Evolutionary conservation across 352 stramenopile species (phyloP).

Genomic region (Thalassiosira livingstoniorum): DNA sequence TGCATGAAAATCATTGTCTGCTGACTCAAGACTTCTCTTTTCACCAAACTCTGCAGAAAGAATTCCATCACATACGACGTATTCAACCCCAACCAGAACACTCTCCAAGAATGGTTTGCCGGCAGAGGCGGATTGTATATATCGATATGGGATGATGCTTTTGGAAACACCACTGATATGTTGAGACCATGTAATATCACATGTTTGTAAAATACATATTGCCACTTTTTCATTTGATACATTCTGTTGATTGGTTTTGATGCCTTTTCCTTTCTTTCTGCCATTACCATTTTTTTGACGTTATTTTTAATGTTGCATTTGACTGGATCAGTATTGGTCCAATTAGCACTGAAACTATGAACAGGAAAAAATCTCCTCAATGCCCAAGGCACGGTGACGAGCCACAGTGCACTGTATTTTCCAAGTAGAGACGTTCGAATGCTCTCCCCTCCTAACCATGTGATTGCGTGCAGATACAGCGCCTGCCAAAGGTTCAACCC

Average conservation of each 20-base stretch:
- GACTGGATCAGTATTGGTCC: constrained; percentile 43
- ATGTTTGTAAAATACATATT: constrained; percentile 89
- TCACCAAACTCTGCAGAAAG: constrained; percentile 86
- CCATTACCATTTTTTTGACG: background rate
- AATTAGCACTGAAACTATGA: constrained; percentile 84
- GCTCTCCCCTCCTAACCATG: constrained; percentile 1
- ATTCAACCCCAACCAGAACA: constrained; percentile 85
- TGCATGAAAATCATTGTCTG: constrained; percentile 74
- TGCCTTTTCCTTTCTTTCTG: background rate
- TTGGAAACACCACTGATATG: constrained; percentile 66
- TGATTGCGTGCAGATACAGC: constrained; percentile 74
- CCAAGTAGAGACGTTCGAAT: background rate
- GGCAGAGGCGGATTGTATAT: constrained; percentile 10
- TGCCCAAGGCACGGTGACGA: constrained; percentile 77
- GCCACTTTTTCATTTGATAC: constrained; percentile 86
- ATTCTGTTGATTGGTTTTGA: constrained; percentile 50
- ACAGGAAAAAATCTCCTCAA: constrained; percentile 74
- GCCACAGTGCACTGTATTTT: constrained; percentile 44
- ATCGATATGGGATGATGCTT: background rate
- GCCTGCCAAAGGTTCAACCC: constrained; percentile 81
- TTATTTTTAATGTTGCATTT: constrained; percentile 6
- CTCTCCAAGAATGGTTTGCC: constrained; percentile 59
- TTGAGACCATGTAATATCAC: constrained; percentile 85
- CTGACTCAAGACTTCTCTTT: constrained; percentile 72
- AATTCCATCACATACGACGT: constrained; percentile 87